Base-by-base conservation (phyloP, 176 grass and related monocot genomes). In the Aechmea fasciata region DNA sequence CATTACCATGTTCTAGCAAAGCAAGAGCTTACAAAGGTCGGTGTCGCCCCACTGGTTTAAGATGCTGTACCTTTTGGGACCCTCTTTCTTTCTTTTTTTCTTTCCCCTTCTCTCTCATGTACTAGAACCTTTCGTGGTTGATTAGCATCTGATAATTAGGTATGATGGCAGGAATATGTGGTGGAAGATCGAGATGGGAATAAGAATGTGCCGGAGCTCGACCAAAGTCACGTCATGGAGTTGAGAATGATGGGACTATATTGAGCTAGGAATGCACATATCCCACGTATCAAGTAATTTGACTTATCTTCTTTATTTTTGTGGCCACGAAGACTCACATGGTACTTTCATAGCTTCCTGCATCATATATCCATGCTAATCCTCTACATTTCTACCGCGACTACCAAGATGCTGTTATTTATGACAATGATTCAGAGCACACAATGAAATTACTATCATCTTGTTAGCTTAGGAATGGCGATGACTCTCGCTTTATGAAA, bases 1-100 rank as follows among this genome's bases (percentile, higher is more conserved):
- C 94, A 99, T 69, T 99, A 93, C 71, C 94, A 99, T 82, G 84
- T 99, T 87, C 89, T 99, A 81, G 87, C 84, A 59, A 93, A 88
- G 66, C 84, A 99, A 89, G 94, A 93, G 67, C 77, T 93, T 75
- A 99, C 94, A 57, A 93, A 99, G 94, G 89, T 99, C 64, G 41
- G 80, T 77, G 50, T 63, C 73, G 75, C 65, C 20, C 53, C 51
- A 72, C 73, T 86, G 68, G 26, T 66, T 49, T 48, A 52, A 17
- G 68, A 41, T 19, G 64, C 18, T 52, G 23, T 11, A 48, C 13
- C 33, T 67, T 13, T 67, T 20, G 22, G n/a, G 23, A 67, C 11
- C 2, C 26, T 67, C 47, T 11, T 14, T 65, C 11, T 48, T 13
- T 2, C 15, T 47, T 14, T 48, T 47, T 47, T 29, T 13, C 52